Base-by-base conservation (phyloP, 2,329 filamentous ascomycete species). In the Cladosporium sphaerospermum region DNA sequence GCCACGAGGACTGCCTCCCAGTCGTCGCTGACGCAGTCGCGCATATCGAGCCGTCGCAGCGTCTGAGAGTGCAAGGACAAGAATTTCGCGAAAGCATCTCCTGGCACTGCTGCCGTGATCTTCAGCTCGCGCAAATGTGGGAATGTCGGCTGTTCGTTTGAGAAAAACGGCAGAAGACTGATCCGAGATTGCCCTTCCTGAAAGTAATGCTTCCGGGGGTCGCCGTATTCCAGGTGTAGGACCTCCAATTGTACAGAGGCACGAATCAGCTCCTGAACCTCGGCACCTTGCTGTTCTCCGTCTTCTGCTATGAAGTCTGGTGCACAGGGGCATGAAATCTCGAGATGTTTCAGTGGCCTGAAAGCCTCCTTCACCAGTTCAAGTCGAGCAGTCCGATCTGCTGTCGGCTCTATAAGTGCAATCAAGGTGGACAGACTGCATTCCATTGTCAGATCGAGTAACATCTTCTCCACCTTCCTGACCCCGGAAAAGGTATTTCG, bases 301-400 rank as follows among this genome's bases (percentile, higher is more conserved):
- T 52, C 16, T 33, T 28, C 23, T 7, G 23, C 23, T 28, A 28
- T 5, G 19, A 54, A 56, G 33, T 57, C 45, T 16, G 58, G 54
- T 9, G 56, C 57, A 11, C 57, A 43, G 23, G 55, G 59, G 9
- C 58, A 54, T 13, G 53, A 52, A 9, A 64, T 33, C 2, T 36
- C 36, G 23, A 56, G 49, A 39, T 59, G 32, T 13, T 55, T 39
- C 8, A 61, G 52, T 31, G 56, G 57, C 49, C 54, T 58, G 31
- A 62, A 45, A 9, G 58, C 39, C 2, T 56, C 49, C 6, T 61
- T 41, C 14, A 46, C 54, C 10, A 57, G 44, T 9, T 57, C 53
- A n/a, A 56, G 58, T 42, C 61, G 56, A 10, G 55, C 54, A 44
- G 48, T 33, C 33, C 36, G 33, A 28, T 57, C 43, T 28, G 39